Base-by-base conservation (phyloP, 78 protist genomes). In the Pigoraptor vietnamica region DNA sequence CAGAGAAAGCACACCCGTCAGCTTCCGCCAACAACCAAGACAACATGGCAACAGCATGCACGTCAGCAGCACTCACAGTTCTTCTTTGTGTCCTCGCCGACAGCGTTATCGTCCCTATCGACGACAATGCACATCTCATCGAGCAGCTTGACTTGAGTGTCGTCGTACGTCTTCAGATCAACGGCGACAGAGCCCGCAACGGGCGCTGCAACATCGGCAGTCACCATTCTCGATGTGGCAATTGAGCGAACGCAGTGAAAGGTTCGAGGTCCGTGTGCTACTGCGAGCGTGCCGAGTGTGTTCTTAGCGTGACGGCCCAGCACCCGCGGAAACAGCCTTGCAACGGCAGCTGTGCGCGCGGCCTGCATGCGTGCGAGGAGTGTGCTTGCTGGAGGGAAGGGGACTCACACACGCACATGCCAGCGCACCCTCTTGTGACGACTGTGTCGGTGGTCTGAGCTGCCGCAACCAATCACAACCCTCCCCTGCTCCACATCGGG, bases 71-170 rank as follows among this genome's bases (percentile, higher is more conserved):
- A 82, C 92, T 0, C 21, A 92, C 96, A 93, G 87, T 89, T 86
- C 79, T 90, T 86, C 95, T 97, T 97, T 25, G 97, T 40, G 35
- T 56, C 95, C 29, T 33, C n/a, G 24, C 97, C 97, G 0, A 95
- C 0, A 35, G 39, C 93, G 19, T 84, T 90, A 93, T 97, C 98
- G 1, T 92, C 81, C 37, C 93, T 94, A 55, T 97, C 93, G n/a
- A 97, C 94, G 10, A 95, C 79, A 36, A 97, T 95, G 93, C 92
- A 86, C 91, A 84, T 87, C 40, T 96, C 98, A 10, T 24, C 92
- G 89, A 95, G 88, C 32, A 95, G 92, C 25, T 40, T 14, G 35
- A 89, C 81, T 84, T 95, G 96, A 86, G 38, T 93, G 32, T 0
- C 88, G 82, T 92, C 95, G 89, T 87, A 38, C 14, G 67, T 21